Conservation (phyloP, 768 basidiomycete species). For the Cubamyces lactineus region DNA sequence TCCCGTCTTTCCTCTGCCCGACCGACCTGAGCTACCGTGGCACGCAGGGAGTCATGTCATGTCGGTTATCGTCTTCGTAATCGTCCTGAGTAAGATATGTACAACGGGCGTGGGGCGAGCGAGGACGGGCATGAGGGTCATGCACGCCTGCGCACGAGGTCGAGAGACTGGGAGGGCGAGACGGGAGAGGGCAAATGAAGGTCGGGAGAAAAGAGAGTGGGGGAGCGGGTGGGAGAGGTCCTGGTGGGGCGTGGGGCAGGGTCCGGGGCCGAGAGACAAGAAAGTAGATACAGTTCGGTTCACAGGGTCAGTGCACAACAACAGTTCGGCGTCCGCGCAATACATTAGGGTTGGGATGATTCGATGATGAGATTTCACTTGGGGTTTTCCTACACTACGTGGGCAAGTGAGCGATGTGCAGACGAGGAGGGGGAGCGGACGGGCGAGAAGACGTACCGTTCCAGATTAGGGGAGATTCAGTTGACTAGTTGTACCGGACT, state of each 20-base stretch:
- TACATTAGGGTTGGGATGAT: background rate
- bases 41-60: too few species aligned
- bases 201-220: background rate
- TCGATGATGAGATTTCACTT: background rate
- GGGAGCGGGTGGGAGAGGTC: background rate
- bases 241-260: too few species aligned
- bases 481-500: slow-evolving; percentile 13
- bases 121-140: background rate
- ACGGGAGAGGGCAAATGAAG: background rate
- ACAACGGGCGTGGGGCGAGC: background rate
- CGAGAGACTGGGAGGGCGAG: background rate
- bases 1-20: background rate
- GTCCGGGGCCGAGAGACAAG: slow-evolving; percentile 1
- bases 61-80: background rate
- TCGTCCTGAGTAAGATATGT: background rate
- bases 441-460: slow-evolving; percentile 10
- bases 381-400: slow-evolving; percentile 16
- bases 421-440: background rate
- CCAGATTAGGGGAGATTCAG: slow-evolving; percentile 9
- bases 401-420: background rate
- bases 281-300: slow-evolving; percentile 15
- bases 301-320: slow-evolving; percentile 9
- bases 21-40: background rate
- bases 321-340: slow-evolving; percentile 11
- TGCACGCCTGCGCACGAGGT: background rate